These are phyloP conservation scores for Chrysophaeum taylorii DNA, from an alignment of 352 stramenopile species.

Conservation along the genomic window DNA sequence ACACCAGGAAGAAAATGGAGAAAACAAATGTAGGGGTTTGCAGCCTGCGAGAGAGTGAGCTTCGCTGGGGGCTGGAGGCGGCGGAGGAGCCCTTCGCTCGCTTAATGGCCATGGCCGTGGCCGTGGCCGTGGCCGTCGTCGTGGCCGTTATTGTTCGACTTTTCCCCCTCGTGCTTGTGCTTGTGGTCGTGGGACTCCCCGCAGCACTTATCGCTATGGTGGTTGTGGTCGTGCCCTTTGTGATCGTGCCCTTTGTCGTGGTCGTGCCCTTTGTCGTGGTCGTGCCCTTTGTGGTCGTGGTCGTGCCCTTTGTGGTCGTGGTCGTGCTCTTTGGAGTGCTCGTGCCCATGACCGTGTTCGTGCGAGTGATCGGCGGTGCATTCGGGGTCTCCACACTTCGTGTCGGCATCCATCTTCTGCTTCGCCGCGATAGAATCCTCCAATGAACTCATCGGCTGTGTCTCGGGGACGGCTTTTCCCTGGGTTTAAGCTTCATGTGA, in stretches of 20 bases:
- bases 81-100: no score
- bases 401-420: background rate
- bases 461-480: background rate
- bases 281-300: background rate
- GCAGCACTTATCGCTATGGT: background rate
- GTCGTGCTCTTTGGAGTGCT: background rate
- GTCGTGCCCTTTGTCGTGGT: background rate
- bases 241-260: background rate
- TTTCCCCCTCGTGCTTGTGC: background rate
- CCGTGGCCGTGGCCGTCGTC: background rate
- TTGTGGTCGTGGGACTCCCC: background rate
- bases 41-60: no score
- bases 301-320: background rate
- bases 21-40: no score
- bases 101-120: background rate
- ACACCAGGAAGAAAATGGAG: no score
- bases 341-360: background rate
- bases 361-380: slow-evolving; percentile 2
- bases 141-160: background rate
- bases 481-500: no score
- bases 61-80: background rate
- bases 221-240: background rate
- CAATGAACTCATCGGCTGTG: background rate
- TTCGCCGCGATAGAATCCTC: background rate
- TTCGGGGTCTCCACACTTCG: background rate